phyloP scores from a whole-genome alignment of 2,329 filamentous ascomycete genomes.

The Trichoderma pleuroti region DNA sequence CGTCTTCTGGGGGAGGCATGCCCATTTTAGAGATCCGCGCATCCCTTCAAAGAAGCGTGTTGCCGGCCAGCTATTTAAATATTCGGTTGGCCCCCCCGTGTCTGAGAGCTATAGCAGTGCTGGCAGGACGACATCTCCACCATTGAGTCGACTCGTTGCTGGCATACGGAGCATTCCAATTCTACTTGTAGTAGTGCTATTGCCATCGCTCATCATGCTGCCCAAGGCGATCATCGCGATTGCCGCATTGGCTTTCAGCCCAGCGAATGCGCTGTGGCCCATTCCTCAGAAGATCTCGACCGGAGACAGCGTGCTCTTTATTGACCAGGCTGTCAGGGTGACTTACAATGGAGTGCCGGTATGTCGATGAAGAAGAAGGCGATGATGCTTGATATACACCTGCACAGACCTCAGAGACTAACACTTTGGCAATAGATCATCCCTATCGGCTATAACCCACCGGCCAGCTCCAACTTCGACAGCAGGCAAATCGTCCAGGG shows the following conservation, averaged over 20 bases:
- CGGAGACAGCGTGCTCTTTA: constrained; percentile 51
- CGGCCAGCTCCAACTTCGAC: constrained; percentile 38
- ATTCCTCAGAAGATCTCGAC: constrained; percentile 49
- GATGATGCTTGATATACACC: not conserved
- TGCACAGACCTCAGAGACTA: not conserved
- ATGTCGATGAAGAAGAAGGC: not conserved
- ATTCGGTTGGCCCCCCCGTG: constrained; percentile 5
- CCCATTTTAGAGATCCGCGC: not conserved
- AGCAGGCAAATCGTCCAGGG: constrained; percentile 54
- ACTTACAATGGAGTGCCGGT: constrained; percentile 51
- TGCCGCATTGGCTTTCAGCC: constrained; percentile 39
- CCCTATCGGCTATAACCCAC: constrained; percentile 42
- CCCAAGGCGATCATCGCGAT: constrained; percentile 30
- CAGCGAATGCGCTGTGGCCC: constrained; percentile 56
- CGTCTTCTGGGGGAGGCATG: constrained; percentile 4
- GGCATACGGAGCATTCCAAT: not conserved
- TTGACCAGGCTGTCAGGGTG: constrained; percentile 48
- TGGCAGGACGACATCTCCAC: not conserved
- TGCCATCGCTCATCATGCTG: constrained; percentile 10
- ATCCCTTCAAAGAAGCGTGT: not conserved
- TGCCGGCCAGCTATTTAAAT: not conserved
- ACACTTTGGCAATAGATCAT: constrained; percentile 42
- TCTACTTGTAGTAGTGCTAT: not conserved
- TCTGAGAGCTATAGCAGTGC: not conserved
- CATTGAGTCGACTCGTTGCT: not conserved